phyloP scores from a whole-genome alignment of 257 asterid species.

The Euphrasia confusa region DNA sequence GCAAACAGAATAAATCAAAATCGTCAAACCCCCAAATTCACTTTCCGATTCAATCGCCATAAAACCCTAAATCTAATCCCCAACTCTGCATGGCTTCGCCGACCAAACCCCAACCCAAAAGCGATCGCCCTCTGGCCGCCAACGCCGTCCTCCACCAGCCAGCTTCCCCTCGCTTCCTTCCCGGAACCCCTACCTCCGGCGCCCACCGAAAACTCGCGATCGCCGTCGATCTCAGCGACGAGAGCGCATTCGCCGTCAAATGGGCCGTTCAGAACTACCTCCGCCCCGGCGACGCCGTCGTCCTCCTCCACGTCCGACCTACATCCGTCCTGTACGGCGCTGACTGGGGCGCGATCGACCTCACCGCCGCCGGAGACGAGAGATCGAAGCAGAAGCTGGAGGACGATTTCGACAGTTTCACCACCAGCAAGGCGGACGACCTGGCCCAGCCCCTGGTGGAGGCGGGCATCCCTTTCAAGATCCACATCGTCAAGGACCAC shows the following conservation, averaged over 20 bases:
- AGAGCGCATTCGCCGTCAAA: conserved; percentile 9
- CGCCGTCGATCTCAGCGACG: conserved; percentile 14
- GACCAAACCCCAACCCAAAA: neutral
- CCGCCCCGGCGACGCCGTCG: neutral
- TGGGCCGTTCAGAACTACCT: conserved; percentile 7
- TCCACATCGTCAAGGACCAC: conserved; percentile 75
- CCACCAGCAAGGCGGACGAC: conserved; percentile 33
- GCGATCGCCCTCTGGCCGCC: neutral
- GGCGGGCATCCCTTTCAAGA: conserved; percentile 54
- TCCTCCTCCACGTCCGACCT: conserved; percentile 2
- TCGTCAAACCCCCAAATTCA: neutral
- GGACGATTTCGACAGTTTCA: neutral
- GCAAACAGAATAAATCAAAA: neutral
- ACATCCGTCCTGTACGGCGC: conserved; percentile 3
- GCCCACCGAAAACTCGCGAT: conserved; percentile 7
- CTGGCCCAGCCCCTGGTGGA: conserved; percentile 63
- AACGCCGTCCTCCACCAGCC: conserved; percentile 8
- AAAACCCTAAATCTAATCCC: neutral
- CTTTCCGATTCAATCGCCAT: neutral
- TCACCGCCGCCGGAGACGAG: conserved; percentile 4
- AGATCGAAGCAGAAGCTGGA: neutral
- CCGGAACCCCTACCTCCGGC: conserved; percentile 7
- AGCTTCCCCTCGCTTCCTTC: neutral
- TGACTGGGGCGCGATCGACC: conserved; percentile 4
- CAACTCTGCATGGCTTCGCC: neutral